Percentiles rank a stretch among this genome's conserved stretches.
Evolutionary conservation across 2,329 filamentous ascomycete species (phyloP).

Genomic region (Nigrospora sphaerica): DNA sequence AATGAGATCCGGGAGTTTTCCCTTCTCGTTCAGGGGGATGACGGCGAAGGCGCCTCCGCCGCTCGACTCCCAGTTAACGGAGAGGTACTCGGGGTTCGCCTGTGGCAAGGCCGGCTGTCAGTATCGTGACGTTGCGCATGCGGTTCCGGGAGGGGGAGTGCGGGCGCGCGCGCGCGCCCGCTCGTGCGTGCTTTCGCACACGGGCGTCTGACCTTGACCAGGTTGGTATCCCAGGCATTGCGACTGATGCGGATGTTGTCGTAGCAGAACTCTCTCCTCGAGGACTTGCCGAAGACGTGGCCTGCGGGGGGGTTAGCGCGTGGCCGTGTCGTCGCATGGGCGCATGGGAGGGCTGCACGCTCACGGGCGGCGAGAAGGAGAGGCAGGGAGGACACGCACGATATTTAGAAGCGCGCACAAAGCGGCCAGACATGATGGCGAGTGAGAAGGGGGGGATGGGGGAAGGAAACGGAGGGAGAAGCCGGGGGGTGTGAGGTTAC

Average conservation of each 20-base stretch:
- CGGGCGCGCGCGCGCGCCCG: not conserved
- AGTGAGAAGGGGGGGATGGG: constrained; percentile 1
- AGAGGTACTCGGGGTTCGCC: constrained; percentile 92
- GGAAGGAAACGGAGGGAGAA: constrained; percentile 1
- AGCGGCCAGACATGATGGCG: constrained; percentile 51
- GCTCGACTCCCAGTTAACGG: constrained; percentile 97
- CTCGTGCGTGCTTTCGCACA: not conserved
- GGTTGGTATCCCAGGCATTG: constrained; percentile 99
- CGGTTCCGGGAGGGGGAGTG: not conserved
- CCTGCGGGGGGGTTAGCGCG: constrained; percentile 44
- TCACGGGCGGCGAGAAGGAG: constrained; percentile 8
- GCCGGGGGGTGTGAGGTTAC: not conserved
- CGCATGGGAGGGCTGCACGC: constrained; percentile 4
- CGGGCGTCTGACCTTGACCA: constrained; percentile 68
- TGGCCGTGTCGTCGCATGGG: constrained; percentile 1
- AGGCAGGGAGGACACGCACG: constrained; percentile 37
- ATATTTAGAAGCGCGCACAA: constrained; percentile 63
- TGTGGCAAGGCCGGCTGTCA: constrained; percentile 26
- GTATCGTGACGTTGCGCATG: not conserved
- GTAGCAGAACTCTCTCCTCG: constrained; percentile 96
- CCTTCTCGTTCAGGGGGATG: constrained; percentile 81
- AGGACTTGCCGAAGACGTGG: constrained; percentile 95
- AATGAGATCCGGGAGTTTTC: constrained; percentile 85
- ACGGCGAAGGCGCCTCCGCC: constrained; percentile 96
- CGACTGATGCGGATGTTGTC: constrained; percentile 95